Conservation (phyloP, 1,284 basidiomycete species). For the Bondarzewia mesenterica region DNA sequence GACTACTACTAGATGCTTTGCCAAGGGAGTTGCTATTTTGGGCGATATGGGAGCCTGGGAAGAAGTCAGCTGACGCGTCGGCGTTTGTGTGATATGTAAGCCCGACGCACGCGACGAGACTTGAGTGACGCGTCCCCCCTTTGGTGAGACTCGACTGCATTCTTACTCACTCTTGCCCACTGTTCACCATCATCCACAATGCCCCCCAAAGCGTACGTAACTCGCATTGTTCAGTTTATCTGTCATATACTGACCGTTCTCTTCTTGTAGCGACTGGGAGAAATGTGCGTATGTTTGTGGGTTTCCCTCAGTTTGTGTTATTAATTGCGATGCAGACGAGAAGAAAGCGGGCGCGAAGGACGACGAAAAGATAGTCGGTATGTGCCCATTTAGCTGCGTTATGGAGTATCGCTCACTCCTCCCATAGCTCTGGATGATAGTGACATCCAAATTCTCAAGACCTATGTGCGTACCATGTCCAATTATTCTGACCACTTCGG, state of each 20-base stretch:
- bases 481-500: neutral
- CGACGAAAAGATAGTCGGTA: constrained; percentile 89
- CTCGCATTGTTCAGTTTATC: no score
- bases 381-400: constrained; percentile 19
- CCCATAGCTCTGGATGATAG: constrained; percentile 85
- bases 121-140: constrained; percentile 11
- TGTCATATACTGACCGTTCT: neutral
- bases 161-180: neutral
- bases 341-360: constrained; percentile 75
- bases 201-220: constrained; percentile 64
- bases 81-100: neutral
- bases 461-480: constrained; percentile 57
- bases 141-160: constrained; percentile 4
- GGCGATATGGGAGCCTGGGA: neutral
- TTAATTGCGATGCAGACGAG: constrained; percentile 42
- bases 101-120: neutral
- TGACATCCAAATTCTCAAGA: constrained; percentile 99
- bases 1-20: no score
- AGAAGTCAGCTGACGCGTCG: neutral
- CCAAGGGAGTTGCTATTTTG: no score
- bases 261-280: constrained; percentile 79
- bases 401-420: constrained; percentile 1
- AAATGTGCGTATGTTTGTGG: constrained; percentile 60
- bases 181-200: constrained; percentile 31
- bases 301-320: constrained; percentile 3